Percentiles rank a stretch among this genome's conserved stretches.
Evolutionary conservation across 805 yeast genomes (phyloP).

Genomic region (Babjeviella inositovora): DNA sequence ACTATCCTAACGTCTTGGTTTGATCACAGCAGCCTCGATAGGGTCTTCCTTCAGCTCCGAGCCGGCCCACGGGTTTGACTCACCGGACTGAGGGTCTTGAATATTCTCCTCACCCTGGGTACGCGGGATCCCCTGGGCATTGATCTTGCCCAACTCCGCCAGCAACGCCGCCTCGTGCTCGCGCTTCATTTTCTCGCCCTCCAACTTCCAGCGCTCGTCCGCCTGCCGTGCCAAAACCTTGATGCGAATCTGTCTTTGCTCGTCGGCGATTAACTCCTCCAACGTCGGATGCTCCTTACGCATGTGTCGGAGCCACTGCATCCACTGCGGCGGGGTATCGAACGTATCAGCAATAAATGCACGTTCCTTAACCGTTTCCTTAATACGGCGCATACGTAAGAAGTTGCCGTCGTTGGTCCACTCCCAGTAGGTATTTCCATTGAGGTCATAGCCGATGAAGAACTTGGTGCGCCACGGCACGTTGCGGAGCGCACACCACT

Average conservation of each 20-base stretch:
- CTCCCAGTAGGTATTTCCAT: slow-evolving; percentile 82
- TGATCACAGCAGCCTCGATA: slow-evolving; percentile 17
- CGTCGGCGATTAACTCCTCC: slow-evolving; percentile 43
- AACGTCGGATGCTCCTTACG: slow-evolving; percentile 44
- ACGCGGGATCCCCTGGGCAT: too few relatives aligned
- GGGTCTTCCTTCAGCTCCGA: slow-evolving; percentile 11
- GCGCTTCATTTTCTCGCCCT: slow-evolving; percentile 2
- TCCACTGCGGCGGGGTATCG: slow-evolving; percentile 56
- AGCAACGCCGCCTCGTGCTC: not conserved
- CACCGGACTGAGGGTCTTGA: slow-evolving; percentile 1
- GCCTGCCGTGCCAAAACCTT: slow-evolving; percentile 31
- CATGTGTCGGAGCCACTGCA: slow-evolving; percentile 63
- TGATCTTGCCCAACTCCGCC: not conserved
- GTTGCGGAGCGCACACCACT: slow-evolving; percentile 42
- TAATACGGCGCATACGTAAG: slow-evolving; percentile 40
- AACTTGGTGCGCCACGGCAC: slow-evolving; percentile 58
- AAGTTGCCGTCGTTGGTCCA: slow-evolving; percentile 35
- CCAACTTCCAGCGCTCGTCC: slow-evolving; percentile 18
- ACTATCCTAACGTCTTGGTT: too few relatives aligned
- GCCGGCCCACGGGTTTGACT: slow-evolving; percentile 2
- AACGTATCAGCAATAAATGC: slow-evolving; percentile 42
- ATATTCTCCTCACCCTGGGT: too few relatives aligned
- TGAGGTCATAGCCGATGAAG: slow-evolving; percentile 61
- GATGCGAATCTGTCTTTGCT: slow-evolving; percentile 34
- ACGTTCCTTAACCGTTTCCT: slow-evolving; percentile 34